Evolutionary conservation across 2,329 filamentous ascomycete species (phyloP).

Genomic region (Simplicillium sp.): DNA sequence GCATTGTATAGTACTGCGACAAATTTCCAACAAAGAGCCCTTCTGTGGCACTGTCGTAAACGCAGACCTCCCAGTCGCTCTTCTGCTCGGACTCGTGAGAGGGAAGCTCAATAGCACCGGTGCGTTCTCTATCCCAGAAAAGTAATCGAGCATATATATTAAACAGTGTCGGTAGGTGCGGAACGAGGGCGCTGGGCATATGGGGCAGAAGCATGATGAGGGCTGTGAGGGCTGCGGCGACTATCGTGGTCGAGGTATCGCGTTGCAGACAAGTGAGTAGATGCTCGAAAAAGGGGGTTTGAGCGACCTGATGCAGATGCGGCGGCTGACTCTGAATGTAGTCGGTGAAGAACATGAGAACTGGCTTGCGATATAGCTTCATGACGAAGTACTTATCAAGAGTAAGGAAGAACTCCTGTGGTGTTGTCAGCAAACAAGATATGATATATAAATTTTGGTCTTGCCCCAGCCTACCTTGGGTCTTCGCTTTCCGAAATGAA

Average conservation of each 20-base stretch:
- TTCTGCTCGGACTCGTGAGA: constrained; percentile 27
- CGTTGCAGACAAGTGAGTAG: constrained; percentile 65
- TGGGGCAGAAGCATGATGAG: constrained; percentile 77
- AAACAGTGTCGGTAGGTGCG: constrained; percentile 64
- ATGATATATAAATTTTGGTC: background rate
- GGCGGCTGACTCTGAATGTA: constrained; percentile 72
- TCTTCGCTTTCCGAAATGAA: constrained; percentile 56
- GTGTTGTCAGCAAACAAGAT: constrained; percentile 2
- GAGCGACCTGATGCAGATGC: constrained; percentile 62
- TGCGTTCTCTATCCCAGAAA: constrained; percentile 61
- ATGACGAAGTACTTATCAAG: constrained; percentile 59
- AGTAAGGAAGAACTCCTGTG: constrained; percentile 54
- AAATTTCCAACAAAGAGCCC: constrained; percentile 57
- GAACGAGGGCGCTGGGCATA: constrained; percentile 62
- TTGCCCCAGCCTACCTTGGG: constrained; percentile 36
- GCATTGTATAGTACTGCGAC: constrained; percentile 67
- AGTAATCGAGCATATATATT: constrained; percentile 72
- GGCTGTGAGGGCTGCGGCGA: constrained; percentile 66
- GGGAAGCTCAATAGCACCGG: constrained; percentile 24
- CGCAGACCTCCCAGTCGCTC: constrained; percentile 52
- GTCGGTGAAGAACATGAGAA: constrained; percentile 58
- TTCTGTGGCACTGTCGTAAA: constrained; percentile 52
- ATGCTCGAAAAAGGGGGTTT: constrained; percentile 63
- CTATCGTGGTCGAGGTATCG: constrained; percentile 66
- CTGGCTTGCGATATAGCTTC: constrained; percentile 52